These are phyloP conservation scores for Thamnidium elegans DNA, from an alignment of 192 early-diverging fungal genomes.

Conservation along the genomic window DNA sequence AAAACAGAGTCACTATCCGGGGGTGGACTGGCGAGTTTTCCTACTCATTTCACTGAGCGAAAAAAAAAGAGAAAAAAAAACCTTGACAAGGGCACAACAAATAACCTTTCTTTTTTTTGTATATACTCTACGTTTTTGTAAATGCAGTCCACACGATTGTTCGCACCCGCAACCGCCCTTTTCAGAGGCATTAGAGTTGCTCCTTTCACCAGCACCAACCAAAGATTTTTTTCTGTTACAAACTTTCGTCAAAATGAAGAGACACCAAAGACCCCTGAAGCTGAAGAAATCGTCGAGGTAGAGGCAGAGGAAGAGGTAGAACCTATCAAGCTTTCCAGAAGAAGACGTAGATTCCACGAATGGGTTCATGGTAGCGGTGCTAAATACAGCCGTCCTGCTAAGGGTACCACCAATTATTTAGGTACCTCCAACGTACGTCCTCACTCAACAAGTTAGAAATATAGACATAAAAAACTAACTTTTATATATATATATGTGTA, in stretches of 20 bases:
- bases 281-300: background rate
- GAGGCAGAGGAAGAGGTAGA: slow-evolving; percentile 20
- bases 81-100: slow-evolving; percentile 12
- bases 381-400: slow-evolving; percentile 26
- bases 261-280: slow-evolving; percentile 18
- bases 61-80: background rate
- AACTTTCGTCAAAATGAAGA: slow-evolving; percentile 1
- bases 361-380: slow-evolving; percentile 29
- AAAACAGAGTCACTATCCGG: no score
- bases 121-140: no score
- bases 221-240: slow-evolving; percentile 18
- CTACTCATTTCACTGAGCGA: no score
- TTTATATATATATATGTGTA: slow-evolving; percentile 17
- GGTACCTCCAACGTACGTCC: slow-evolving; percentile 14
- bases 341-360: slow-evolving; percentile 35
- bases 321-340: slow-evolving; percentile 32
- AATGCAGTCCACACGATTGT: slow-evolving; percentile 1
- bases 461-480: background rate
- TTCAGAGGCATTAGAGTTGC: slow-evolving; percentile 2
- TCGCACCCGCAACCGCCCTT: slow-evolving; percentile 1
- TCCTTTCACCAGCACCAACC: background rate
- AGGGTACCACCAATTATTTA: slow-evolving; percentile 38
- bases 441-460: background rate
- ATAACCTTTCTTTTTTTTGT: background rate
- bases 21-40: no score